phyloP scores from a whole-genome alignment of 345 rosid genomes.

The Brassica rapa region DNA sequence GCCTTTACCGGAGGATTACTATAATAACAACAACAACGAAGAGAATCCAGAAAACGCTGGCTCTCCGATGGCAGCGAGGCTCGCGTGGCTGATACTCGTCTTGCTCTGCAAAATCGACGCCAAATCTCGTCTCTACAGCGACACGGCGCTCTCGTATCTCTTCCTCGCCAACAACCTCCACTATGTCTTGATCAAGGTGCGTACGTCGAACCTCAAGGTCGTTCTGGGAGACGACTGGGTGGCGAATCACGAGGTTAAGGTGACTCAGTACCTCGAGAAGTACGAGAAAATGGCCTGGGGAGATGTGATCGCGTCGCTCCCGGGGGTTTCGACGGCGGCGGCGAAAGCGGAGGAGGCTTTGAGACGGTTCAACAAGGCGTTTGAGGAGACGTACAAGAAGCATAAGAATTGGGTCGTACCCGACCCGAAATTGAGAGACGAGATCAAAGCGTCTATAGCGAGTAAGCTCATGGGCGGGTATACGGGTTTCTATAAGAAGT shows the following conservation, averaged over 20 bases:
- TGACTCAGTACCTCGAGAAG: slow-evolving; percentile 54
- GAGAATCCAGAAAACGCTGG: slow-evolving; percentile 24
- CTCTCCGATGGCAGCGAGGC: slow-evolving; percentile 32
- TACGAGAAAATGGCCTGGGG: slow-evolving; percentile 72
- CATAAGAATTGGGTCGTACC: slow-evolving; percentile 61
- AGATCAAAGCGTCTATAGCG: slow-evolving; percentile 53
- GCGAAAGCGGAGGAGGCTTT: slow-evolving; percentile 42
- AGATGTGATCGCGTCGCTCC: slow-evolving; percentile 47
- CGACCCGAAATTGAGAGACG: slow-evolving; percentile 57
- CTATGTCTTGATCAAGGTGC: slow-evolving; percentile 61
- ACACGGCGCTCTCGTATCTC: slow-evolving; percentile 37
- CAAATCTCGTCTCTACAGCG: slow-evolving; percentile 40
- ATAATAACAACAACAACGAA: slow-evolving; percentile 23
- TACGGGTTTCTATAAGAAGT: slow-evolving; percentile 40
- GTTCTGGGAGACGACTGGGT: slow-evolving; percentile 70
- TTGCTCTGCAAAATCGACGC: slow-evolving; percentile 41
- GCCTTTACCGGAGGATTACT: slow-evolving; percentile 54
- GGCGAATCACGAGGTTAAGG: slow-evolving; percentile 55
- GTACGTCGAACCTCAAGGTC: slow-evolving; percentile 48
- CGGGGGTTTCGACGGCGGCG: slow-evolving; percentile 32
- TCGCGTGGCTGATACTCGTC: slow-evolving; percentile 39
- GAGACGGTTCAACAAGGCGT: slow-evolving; percentile 52
- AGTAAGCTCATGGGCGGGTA: slow-evolving; percentile 49
- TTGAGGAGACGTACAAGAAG: slow-evolving; percentile 56
- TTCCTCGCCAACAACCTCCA: slow-evolving; percentile 64